A percentile compares a stretch with the other conserved stretches of the same genome.
Evolutionary conservation across 139 green algal genomes (phyloP).

Genomic region (Coelastrella sp.): DNA sequence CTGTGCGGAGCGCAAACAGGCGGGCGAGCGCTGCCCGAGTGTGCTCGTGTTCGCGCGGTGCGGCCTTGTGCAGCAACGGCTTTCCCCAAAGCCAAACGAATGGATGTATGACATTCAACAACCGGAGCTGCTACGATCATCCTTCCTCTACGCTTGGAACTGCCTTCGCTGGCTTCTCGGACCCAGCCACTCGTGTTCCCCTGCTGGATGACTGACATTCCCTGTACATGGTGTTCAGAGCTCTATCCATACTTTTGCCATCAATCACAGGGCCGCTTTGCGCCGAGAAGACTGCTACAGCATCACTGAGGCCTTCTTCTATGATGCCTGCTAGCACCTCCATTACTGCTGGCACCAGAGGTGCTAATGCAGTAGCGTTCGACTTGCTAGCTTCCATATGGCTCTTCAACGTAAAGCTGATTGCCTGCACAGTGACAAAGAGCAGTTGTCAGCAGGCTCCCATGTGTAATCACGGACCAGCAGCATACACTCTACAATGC

Average conservation of each 20-base stretch:
- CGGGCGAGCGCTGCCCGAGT: no score
- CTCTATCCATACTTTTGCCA: conserved; percentile 12
- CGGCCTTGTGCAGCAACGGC: no score
- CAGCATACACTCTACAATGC: neutral
- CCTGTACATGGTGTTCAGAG: conserved; percentile 36
- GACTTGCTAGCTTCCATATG: conserved; percentile 4
- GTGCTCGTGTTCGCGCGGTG: no score
- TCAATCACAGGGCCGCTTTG: conserved; percentile 20
- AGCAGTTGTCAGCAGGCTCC: no score
- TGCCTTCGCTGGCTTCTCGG: neutral
- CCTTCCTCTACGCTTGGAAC: neutral
- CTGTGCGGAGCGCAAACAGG: no score
- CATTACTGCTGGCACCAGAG: conserved; percentile 41
- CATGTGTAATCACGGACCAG: neutral
- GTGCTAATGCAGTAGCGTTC: neutral
- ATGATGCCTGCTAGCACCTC: conserved; percentile 46
- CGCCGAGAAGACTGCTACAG: conserved; percentile 21
- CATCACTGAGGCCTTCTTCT: conserved; percentile 29
- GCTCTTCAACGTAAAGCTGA: conserved; percentile 31
- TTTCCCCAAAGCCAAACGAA: no score
- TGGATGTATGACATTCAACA: neutral
- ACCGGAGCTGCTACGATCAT: neutral
- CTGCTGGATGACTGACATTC: neutral
- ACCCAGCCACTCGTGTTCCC: neutral
- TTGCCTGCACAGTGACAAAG: neutral